phyloP scores from a whole-genome alignment of 2,329 filamentous ascomycete genomes.

The Claviceps cyperi region DNA sequence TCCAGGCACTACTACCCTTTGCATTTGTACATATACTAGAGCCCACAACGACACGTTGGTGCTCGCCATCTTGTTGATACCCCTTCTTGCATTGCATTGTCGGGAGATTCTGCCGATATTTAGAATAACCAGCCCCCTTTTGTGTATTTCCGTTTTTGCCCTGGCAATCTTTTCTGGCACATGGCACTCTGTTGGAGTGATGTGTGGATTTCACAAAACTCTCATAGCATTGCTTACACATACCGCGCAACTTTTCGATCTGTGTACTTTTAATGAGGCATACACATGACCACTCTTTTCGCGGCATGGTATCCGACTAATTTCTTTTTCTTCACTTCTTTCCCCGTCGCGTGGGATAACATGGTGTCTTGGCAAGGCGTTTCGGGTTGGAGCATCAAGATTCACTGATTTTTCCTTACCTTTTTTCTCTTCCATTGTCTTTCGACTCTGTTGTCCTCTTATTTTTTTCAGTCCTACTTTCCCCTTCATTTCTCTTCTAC shows the following conservation, averaged over 20 bases:
- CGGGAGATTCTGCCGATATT: neutral
- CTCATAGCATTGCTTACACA: neutral
- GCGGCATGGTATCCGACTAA: neutral
- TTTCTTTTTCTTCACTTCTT: neutral
- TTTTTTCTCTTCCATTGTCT: slow-evolving; percentile 8
- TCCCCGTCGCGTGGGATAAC: slow-evolving; percentile 4
- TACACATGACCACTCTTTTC: too few relatives aligned
- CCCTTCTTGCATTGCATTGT: neutral
- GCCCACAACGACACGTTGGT: neutral
- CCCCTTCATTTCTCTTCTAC: slow-evolving; percentile 5
- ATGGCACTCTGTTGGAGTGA: neutral
- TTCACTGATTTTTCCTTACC: slow-evolving; percentile 10
- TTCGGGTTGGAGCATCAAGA: slow-evolving; percentile 12
- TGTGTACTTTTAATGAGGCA: too few relatives aligned
- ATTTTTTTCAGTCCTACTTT: slow-evolving; percentile 8
- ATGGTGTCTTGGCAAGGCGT: slow-evolving; percentile 19
- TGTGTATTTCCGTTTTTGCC: neutral
- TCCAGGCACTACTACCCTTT: slow-evolving; percentile 2
- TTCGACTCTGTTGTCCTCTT: slow-evolving; percentile 2
- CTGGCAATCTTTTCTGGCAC: neutral
- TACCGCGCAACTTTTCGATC: too few relatives aligned
- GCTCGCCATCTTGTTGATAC: neutral
- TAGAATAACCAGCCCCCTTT: neutral
- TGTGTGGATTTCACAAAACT: neutral
- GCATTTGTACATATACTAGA: slow-evolving; percentile 16